These are phyloP conservation scores for Plasmodium vinckei DNA, from an alignment of 169 alveolate genomes.

Conservation along the genomic window DNA sequence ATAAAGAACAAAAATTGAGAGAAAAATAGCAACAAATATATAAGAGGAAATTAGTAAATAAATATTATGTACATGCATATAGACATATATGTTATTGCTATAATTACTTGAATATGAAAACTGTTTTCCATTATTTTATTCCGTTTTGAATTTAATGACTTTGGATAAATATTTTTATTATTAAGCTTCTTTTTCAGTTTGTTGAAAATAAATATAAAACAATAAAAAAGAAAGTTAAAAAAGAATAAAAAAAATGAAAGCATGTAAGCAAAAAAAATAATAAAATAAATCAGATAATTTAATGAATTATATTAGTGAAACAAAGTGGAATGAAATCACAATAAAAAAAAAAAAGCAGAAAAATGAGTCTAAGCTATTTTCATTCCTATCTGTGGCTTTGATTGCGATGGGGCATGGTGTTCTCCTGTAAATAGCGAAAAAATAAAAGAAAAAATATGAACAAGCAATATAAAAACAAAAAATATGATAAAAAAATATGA, in stretches of 20 bases:
- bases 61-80: too few species aligned
- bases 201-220: too few species aligned
- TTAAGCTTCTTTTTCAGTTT: too few species aligned
- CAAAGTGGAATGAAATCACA: neutral
- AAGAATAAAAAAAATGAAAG: neutral
- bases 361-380: conserved; percentile 46
- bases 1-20: too few species aligned
- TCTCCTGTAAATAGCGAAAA: conserved; percentile 40
- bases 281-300: neutral
- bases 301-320: neutral
- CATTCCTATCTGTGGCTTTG: conserved; percentile 73
- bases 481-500: neutral
- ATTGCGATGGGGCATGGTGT: conserved; percentile 74
- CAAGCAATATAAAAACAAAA: neutral
- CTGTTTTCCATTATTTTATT: neutral
- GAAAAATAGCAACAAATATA: too few species aligned
- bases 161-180: too few species aligned
- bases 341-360: neutral
- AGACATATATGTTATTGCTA: too few species aligned
- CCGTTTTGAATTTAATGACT: neutral
- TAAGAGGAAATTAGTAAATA: too few species aligned
- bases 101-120: too few species aligned
- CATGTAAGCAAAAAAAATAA: neutral
- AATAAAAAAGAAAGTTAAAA: too few species aligned
- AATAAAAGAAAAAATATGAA: neutral